Base-by-base conservation (phyloP, 129 eudicot species). In the Centrapalus pauciflorus region DNA sequence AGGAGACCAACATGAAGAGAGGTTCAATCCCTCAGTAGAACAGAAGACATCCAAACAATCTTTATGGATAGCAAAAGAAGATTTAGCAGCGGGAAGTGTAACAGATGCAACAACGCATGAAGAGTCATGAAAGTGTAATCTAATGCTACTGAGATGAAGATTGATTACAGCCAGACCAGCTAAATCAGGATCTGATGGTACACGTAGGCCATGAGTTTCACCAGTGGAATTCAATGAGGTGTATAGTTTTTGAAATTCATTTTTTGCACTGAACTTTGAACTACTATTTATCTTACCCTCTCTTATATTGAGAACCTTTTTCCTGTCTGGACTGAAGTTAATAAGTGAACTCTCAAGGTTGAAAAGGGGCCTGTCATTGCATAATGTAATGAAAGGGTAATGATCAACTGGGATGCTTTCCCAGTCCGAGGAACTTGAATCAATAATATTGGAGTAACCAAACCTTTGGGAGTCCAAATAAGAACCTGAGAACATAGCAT, bases 121-220 rank as follows among this genome's bases (percentile, higher is more conserved):
- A 27, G 86, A 82, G 69, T 94, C 99, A 72, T 94, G 99, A 67
- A 94, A 81, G 77, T 94, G 87, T 48, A 86, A 51, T 72, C 70
- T 80, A 54, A 76, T 46, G 72, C 60, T 80, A 69, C 82, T 71
- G 59, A 93, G 67, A 65, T 62, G 73, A 69, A 89, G 69, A 50
- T 80, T 75, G 34, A 75, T 24, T 50, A 48, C 61, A 51, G 59
- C 62, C 56, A 73, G 16, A 40, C 49, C 71, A 25, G 46, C 62
- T 29, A 25, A 43, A 45, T 29, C 56, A 21, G 2, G 49, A 51
- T 58, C 62, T 40, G 46, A 59, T 17, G 21, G 20, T n/a, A 54
- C 43, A 50, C 57, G 51, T 20, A 46, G 21, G 6, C 7, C 33
- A 63, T 57, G 70, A 12, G 27, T 67, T 76, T 45, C 75, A 62